Base-by-base conservation (phyloP, 176 grass and related monocot genomes). In the Carex littledalei region DNA sequence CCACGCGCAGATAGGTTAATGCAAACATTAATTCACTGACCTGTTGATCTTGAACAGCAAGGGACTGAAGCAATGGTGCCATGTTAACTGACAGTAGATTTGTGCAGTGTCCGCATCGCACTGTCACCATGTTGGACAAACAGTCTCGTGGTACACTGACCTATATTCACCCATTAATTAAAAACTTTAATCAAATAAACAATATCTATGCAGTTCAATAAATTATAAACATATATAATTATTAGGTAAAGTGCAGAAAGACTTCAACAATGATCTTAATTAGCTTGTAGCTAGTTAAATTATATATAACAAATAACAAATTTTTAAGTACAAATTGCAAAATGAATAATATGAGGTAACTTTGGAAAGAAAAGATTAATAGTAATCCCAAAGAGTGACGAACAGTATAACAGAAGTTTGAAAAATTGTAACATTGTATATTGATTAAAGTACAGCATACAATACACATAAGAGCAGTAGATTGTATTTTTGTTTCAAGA, bases 101-200 rank as follows among this genome's bases (percentile, higher is more conserved):
- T 78, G 89, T 88, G 71, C 96, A 98, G 89, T 95, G 96, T 11
- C 96, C 96, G 65, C 96, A 98, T 86, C 91, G 90, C 21, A 98
- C 96, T 18, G 93, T 98, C 35, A 95, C 96, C 73, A 88, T 87
- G 83, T 88, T 94, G 88, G 94, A 86, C 69, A 91, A 88, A 65
- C 85, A 93, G 71, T 89, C 90, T 62, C 87, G 85, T 82, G 96
- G 96, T 74, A 98, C 93, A 85, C 88, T 93, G 80, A 98, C 96
- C 96, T 98, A 86, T 80, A 84, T 79, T 77, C 75, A 83, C 20
- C 76, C 35, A 50, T 50, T 18, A 66, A 85, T 20, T 9, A 80
- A 56, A 16, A 74, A 74, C 5, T 67, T 4, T 8, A 67, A 67
- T 35, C 29, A 32, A 3, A 24, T 14, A 67, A 67, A 67, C 11